A percentile compares a stretch with the other conserved stretches of the same genome.
Conservation (phyloP, 192 early-diverging fungal species). For the Radiomyces spectabilis region DNA sequence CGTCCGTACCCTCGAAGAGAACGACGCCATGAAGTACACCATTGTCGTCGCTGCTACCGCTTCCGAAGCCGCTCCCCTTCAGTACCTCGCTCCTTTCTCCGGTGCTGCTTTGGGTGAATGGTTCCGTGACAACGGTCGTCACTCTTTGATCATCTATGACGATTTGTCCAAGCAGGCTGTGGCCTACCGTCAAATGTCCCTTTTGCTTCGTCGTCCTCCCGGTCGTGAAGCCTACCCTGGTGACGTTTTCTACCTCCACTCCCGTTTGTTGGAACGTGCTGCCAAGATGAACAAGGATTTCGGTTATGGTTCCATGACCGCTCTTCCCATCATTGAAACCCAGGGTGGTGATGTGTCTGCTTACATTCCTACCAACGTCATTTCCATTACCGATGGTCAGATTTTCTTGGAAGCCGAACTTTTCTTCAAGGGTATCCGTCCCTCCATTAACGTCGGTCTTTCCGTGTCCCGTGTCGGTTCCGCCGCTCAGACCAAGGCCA, state of each 20-base stretch:
- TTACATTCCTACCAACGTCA: conserved; percentile 99
- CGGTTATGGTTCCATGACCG: conserved; percentile 96
- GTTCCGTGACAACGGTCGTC: conserved; percentile 98
- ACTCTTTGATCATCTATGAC: conserved; percentile 98
- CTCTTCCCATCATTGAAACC: conserved; percentile 98
- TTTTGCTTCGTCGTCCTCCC: conserved; percentile 97
- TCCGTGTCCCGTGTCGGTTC: conserved; percentile 99
- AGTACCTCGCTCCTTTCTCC: conserved; percentile 98
- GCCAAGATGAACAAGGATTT: conserved; percentile 98
- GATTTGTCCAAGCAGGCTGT: conserved; percentile 99
- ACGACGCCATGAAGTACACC: conserved; percentile 98
- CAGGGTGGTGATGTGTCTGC: conserved; percentile 99
- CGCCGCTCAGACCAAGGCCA: conserved; percentile 99
- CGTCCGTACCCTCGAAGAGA: conserved; percentile 95
- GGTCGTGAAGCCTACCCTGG: conserved; percentile 99
- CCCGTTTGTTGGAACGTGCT: conserved; percentile 97
- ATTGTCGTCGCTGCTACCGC: conserved; percentile 98
- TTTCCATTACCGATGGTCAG: conserved; percentile 99
- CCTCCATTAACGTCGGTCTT: conserved; percentile 99
- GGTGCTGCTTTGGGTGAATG: conserved; percentile 97
- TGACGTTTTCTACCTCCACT: conserved; percentile 99
- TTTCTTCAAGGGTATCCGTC: conserved; percentile 99
- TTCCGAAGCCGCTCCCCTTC: conserved; percentile 97
- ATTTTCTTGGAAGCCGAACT: conserved; percentile 99
- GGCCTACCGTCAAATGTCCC: conserved; percentile 99